Evolutionary conservation across 768 basidiomycete species (phyloP), one percentile per base, ranked within the genome.

Genomic region (Pisolithus microcarpus): DNA sequence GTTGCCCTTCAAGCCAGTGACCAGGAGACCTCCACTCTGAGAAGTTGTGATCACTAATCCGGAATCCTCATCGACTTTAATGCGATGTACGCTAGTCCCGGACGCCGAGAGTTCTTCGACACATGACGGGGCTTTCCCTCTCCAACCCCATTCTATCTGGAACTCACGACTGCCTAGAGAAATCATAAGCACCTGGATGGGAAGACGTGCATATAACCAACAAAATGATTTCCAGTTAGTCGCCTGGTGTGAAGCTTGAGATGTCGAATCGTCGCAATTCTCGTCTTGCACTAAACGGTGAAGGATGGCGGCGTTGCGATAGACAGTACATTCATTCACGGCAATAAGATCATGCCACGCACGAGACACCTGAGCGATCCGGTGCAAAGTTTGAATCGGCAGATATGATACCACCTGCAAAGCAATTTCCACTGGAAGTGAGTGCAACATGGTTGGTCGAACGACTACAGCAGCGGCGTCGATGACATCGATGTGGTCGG

Each of bases 51-150:
- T 77, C 46, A 84, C 68, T 21, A 84, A 71, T 3, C 80, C 78
- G 9, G 71, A 72, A 30, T 71, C 65, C 57, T 85, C 79, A 51
- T 91, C 89, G 19, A 85, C 75, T 66, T 91, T 91, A 68, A 90
- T 80, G 7, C 86, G 79, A 65, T 90, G 86, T 0, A 86, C 80
- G 4, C 61, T 58, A 23, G 56, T 54, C 19, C 74, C 70, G 6
- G 70, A 57, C 7, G 62, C 51, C 1, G 60, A 55, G 36, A 76
- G 64, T n/a, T 66, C 52, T 19, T 63, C 72, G 13, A 69, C 58
- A 3, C 55, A 55, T 10, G 78, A 77, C 2, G 73, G 69, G 0
- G 70, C 77, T 36, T 68, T 66, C 7, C 81, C 86, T 2, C 66
- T 56, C 86, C 85, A 88, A 38, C 74, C 76, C 26, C 62, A 68